Base-by-base conservation (phyloP, 805 yeast species). In the Starmerella stigmatis region DNA sequence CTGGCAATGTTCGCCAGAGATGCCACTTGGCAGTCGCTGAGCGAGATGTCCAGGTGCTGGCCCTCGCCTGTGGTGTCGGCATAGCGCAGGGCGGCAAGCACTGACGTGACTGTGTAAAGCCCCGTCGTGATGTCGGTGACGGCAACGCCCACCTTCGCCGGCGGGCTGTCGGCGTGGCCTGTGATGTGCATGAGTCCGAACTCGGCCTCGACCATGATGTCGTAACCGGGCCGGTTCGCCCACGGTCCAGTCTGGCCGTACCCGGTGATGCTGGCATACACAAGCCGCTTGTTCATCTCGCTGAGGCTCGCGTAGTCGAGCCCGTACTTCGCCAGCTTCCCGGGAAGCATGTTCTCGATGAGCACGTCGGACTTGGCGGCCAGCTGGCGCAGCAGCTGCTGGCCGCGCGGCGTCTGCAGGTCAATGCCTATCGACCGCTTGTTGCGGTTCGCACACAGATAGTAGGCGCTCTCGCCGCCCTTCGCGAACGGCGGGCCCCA, bases 171-270 rank as follows among this genome's bases (percentile, higher is more conserved):
- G 6, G 63, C 62, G 40, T 63, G 60, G 15, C 71, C 71, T 0
- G 70, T 66, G 49, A 66, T 67, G 48, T 66, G 70, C 71, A 66
- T 66, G 36, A 66, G 58, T 2, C 71, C 71, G 52, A 65, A 63
- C 50, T 66, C 71, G 7, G 71, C 71, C 50, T 66, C 71, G 5
- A 66, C 70, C 71, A 66, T 66, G 36, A 66, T 69, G 41, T 65
- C 70, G 54, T 67, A 66, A 16, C 71, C 71, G 3, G 71, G 68
- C 12, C 71, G 57, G 25, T 54, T 45, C 7, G 57, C 47, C 51
- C 57, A 64, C 6, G 70, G 70, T 0, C 70, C 70, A 2, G 66
- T 60, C 44, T 66, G 71, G 27, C 71, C 71, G 45, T 66, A 66
- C 4, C 71, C 71, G 1, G 71, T 65, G 44, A 66, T 64, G 35